A percentile compares a stretch with the other conserved stretches of the same genome.
These are phyloP conservation scores for Rhizopogon rudus DNA, from an alignment of 768 basidiomycete species.

Conservation along the genomic window DNA sequence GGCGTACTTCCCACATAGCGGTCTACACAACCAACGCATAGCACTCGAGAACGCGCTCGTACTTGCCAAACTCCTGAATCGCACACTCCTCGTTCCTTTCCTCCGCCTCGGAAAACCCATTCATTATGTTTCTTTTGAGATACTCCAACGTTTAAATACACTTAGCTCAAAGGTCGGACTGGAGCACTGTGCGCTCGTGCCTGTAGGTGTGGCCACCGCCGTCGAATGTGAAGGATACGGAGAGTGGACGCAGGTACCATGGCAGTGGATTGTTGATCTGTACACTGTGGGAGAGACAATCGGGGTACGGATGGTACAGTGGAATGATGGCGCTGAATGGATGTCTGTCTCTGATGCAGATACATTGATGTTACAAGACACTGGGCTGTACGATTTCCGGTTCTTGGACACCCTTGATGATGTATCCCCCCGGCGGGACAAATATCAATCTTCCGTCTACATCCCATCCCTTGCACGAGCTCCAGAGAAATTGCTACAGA, in stretches of 20 bases:
- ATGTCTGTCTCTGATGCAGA: slow-evolving; percentile 30
- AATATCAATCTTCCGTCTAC: slow-evolving; percentile 39
- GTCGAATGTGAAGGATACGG: slow-evolving; percentile 59
- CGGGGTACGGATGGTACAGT: neutral
- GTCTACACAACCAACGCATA: slow-evolving; percentile 84
- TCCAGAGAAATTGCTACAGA: slow-evolving; percentile 50
- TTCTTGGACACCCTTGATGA: slow-evolving; percentile 44
- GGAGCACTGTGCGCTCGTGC: slow-evolving; percentile 42
- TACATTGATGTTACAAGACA: slow-evolving; percentile 47
- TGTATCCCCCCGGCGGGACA: slow-evolving; percentile 23
- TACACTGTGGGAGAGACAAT: slow-evolving; percentile 20
- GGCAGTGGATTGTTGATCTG: slow-evolving; percentile 67
- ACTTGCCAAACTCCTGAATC: slow-evolving; percentile 64
- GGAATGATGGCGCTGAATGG: neutral
- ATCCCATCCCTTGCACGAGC: slow-evolving; percentile 37
- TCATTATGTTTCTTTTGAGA: slow-evolving; percentile 52
- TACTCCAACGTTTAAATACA: slow-evolving; percentile 39
- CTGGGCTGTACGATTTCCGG: slow-evolving; percentile 55
- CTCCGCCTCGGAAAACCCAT: slow-evolving; percentile 64
- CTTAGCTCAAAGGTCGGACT: slow-evolving; percentile 49
- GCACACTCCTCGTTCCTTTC: slow-evolving; percentile 77
- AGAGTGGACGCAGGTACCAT: slow-evolving; percentile 59
- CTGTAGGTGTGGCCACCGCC: slow-evolving; percentile 30
- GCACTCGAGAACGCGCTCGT: slow-evolving; percentile 80
- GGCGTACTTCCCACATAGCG: slow-evolving; percentile 78